Conservation (phyloP, 108 stramenopile species). For the Cyclotella atomus region DNA sequence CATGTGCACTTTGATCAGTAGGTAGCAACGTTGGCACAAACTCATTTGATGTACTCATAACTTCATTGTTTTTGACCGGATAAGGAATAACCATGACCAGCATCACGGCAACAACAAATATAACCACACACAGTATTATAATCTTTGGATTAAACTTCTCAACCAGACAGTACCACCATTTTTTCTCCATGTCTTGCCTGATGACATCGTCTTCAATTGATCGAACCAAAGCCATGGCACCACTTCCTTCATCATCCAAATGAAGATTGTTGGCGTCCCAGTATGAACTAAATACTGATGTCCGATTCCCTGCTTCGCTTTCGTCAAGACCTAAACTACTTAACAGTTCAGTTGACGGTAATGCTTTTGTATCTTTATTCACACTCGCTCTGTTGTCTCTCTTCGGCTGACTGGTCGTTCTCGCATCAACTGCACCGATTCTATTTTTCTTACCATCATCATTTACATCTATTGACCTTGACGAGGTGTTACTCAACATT, state of each 20-base stretch:
- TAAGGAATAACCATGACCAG: conserved; percentile 7
- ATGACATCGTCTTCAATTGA: background rate
- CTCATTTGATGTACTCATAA: background rate
- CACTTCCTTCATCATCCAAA: background rate
- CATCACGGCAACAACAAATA: background rate
- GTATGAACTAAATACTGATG: background rate
- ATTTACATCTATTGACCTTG: no score
- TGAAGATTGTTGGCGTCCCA: background rate
- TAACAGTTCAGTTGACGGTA: background rate
- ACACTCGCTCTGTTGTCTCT: background rate
- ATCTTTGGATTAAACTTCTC: background rate
- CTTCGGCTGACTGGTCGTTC: no score
- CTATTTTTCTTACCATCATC: background rate
- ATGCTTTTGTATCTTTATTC: background rate
- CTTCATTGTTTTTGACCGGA: background rate
- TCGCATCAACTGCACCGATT: background rate
- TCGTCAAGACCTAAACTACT: background rate
- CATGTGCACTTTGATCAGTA: background rate
- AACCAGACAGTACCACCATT: background rate
- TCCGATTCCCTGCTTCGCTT: background rate
- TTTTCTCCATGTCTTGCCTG: background rate
- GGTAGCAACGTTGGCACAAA: background rate
- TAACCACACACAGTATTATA: background rate
- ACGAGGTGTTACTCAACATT: no score
- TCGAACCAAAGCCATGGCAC: conserved; percentile 7